Base-by-base conservation (phyloP, 1,284 basidiomycete species). In the Coriolopsis trogii region DNA sequence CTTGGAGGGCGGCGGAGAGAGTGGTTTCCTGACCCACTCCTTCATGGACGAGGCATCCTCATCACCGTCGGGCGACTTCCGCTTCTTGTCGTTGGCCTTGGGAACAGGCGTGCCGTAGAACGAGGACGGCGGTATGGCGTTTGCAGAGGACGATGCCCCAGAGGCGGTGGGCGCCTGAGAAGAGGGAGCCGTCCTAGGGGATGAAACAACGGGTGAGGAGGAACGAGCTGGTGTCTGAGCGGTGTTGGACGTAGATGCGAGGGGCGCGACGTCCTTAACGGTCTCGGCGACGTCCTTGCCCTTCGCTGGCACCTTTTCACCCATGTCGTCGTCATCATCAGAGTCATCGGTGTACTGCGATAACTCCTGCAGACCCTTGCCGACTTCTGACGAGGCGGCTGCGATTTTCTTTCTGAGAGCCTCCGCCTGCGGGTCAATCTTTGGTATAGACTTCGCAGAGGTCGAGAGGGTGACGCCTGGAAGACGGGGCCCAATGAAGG, bases 401-500 rank as follows among this genome's bases (percentile, higher is more conserved):
- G 77, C 73, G 38, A 89, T 89, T 68, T 82, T 88, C 63, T 74
- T 76, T 67, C 84, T 84, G 45, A 89, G 63, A 18, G 69, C 62
- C 29, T 73, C 70, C 5, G 86, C 82, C 65, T 87, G 85, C 12
- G 85, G 87, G 61, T 89, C 85, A 6, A 61, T 43, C 20, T 55
- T 24, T 15, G 50, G 56, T 42, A 48, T 65, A 58, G 23, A 63
- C 53, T 54, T 62, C 36, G 51, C 56, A 9, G 64, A 36, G n/a
- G 63, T 60, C 36, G 45, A 40, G 21, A 66, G 59, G 9, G 53
- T 21, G 13, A 75, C 68, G 1, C 79, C 74, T 26, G 88, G 87
- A 29, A 86, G 71, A 29, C 78, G 64, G 16, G 87, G 87, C 1
- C 86, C 86, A 57, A 88, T 86, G 61, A 88, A 85, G 4, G 78